phyloP scores from a whole-genome alignment of 2,329 filamentous ascomycete genomes.

The Penicillium sp. region DNA sequence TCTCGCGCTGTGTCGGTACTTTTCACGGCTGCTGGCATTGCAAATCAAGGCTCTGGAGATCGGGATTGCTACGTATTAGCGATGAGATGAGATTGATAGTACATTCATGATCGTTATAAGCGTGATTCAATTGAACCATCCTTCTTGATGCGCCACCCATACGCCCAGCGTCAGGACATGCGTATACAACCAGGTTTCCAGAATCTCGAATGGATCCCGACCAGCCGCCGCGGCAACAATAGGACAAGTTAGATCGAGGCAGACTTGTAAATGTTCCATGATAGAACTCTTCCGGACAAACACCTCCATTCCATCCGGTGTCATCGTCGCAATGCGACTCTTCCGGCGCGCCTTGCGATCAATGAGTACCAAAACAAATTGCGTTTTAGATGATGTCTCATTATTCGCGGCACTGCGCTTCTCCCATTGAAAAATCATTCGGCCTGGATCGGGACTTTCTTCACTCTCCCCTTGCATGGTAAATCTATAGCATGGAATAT shows the following conservation, averaged over 20 bases:
- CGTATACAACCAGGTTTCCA: constrained; percentile 27
- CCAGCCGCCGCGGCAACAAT: constrained; percentile 4
- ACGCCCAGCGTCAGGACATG: constrained; percentile 29
- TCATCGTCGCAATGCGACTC: constrained; percentile 20
- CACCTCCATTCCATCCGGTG: constrained; percentile 20
- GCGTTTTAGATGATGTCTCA: background rate
- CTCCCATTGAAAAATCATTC: constrained; percentile 23
- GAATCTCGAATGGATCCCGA: constrained; percentile 14
- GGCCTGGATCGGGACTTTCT: constrained; percentile 2
- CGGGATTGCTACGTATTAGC: constrained; percentile 18
- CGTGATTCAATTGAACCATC: constrained; percentile 17
- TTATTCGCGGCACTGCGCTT: constrained; percentile 10
- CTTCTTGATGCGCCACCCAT: constrained; percentile 26
- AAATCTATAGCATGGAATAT: constrained; percentile 15
- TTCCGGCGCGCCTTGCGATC: constrained; percentile 19
- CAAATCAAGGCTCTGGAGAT: constrained; percentile 46
- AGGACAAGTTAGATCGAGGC: constrained; percentile 15
- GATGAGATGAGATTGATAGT: background rate
- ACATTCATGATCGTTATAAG: background rate
- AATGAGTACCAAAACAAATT: constrained; percentile 20
- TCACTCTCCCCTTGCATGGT: constrained; percentile 5
- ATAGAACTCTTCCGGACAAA: constrained; percentile 23
- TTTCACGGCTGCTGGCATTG: constrained; percentile 49
- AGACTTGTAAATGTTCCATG: constrained; percentile 18
- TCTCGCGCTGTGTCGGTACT: constrained; percentile 57